Evolutionary conservation across 2,329 filamentous ascomycete species (phyloP).

Genomic region (Trichoderma sp.): DNA sequence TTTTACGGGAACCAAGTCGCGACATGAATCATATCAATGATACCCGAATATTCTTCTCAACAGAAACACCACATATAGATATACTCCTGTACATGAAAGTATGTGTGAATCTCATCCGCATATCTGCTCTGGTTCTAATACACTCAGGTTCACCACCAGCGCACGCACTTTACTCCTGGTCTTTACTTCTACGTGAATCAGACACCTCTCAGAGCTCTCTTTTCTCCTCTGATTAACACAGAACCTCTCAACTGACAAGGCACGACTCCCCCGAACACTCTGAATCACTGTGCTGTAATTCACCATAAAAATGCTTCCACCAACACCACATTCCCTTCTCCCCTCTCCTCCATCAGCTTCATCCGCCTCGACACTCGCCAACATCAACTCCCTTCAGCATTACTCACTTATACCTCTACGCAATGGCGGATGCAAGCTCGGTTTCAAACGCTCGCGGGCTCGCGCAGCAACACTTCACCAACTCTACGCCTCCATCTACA

Average conservation of each 20-base stretch:
- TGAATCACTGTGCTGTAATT: slow-evolving; percentile 13
- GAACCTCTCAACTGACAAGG: background rate
- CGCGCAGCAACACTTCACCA: background rate
- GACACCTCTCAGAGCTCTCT: background rate
- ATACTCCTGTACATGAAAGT: accelerated
- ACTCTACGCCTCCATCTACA: background rate
- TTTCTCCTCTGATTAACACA: background rate
- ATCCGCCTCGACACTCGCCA: background rate
- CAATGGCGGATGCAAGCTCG: background rate
- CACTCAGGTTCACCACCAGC: background rate
- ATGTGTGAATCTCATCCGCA: background rate
- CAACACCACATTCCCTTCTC: background rate
- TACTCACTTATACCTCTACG: background rate
- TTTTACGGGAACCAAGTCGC: too few species aligned
- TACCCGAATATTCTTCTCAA: too few species aligned
- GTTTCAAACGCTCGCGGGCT: background rate
- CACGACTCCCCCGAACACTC: background rate
- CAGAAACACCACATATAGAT: background rate
- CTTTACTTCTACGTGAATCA: background rate
- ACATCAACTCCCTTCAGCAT: background rate
- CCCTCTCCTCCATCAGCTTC: background rate
- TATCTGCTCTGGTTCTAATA: background rate
- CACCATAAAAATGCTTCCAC: background rate
- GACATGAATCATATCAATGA: background rate
- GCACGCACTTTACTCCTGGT: background rate